Evolutionary conservation across 2,329 filamentous ascomycete genomes (phyloP).

Genomic region (Neonectria neomacrospora): DNA sequence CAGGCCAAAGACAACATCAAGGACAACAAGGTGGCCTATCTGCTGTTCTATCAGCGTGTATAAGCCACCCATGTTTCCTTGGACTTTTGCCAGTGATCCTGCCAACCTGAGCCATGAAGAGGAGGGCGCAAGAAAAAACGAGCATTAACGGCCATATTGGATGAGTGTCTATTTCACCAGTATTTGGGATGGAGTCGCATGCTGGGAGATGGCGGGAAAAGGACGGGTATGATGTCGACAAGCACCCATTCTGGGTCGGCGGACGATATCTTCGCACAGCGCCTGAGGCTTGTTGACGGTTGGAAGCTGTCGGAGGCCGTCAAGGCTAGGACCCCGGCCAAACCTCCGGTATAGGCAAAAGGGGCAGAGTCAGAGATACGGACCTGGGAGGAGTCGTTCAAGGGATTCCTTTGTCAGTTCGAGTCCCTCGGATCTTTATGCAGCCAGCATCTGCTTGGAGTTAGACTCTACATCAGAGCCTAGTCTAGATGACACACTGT

Average conservation of each 20-base stretch:
- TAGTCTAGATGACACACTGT: conserved; percentile 35
- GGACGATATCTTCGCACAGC: conserved; percentile 45
- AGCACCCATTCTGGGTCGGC: conserved; percentile 42
- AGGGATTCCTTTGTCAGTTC: conserved; percentile 20
- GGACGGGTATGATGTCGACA: conserved; percentile 31
- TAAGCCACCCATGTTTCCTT: conserved; percentile 43
- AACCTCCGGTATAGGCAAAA: conserved; percentile 17
- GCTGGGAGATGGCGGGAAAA: conserved; percentile 35
- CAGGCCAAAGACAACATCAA: conserved; percentile 73
- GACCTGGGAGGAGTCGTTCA: conserved; percentile 17
- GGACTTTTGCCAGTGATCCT: background rate
- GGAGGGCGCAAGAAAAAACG: conserved; percentile 37
- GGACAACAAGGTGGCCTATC: conserved; percentile 97
- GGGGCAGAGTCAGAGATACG: conserved; percentile 29
- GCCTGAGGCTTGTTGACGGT: conserved; percentile 29
- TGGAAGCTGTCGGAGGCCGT: conserved; percentile 26
- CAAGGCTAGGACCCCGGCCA: conserved; percentile 30
- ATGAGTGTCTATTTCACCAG: conserved; percentile 40
- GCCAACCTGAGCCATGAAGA: conserved; percentile 27
- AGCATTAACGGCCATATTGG: conserved; percentile 44
- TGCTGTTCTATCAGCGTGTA: conserved; percentile 92
- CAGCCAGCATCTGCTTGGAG: conserved; percentile 23
- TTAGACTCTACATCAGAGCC: conserved; percentile 23
- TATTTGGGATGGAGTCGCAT: conserved; percentile 41
- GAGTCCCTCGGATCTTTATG: conserved; percentile 24